Evolutionary conservation across 441 rosid species (phyloP).

Genomic region (Hura crepitans): DNA sequence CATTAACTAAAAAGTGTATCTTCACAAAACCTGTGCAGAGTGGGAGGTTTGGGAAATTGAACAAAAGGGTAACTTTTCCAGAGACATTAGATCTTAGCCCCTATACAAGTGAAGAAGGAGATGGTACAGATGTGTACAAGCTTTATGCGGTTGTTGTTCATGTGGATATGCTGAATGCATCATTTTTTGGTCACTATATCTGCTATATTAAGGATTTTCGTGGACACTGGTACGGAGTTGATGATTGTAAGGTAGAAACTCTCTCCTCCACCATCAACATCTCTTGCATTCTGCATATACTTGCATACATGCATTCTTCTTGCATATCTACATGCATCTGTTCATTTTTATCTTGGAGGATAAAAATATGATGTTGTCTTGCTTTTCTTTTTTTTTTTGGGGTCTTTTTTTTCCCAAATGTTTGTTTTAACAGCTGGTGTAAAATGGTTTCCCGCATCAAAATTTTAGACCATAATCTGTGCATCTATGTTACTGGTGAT

Average conservation of each 20-base stretch:
- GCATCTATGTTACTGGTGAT: background rate
- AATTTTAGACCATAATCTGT: background rate
- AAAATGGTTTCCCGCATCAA: slow-evolving; percentile 5
- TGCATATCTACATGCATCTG: background rate
- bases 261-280: background rate
- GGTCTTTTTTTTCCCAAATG: no score
- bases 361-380: background rate
- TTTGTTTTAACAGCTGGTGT: background rate
- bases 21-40: slow-evolving; percentile 53
- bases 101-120: slow-evolving; percentile 79
- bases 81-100: slow-evolving; percentile 77
- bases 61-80: slow-evolving; percentile 82
- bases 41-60: slow-evolving; percentile 95
- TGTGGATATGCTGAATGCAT: slow-evolving; percentile 93
- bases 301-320: background rate
- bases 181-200: slow-evolving; percentile 93
- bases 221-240: slow-evolving; percentile 82
- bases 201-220: slow-evolving; percentile 79
- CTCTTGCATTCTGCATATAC: background rate
- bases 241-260: slow-evolving; percentile 78
- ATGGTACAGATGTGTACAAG: slow-evolving; percentile 61
- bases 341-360: background rate
- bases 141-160: slow-evolving; percentile 96
- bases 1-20: background rate
- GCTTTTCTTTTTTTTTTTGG: background rate